Base-by-base conservation (phyloP, 208 protist genomes). In the Trypanosoma cruzi region DNA sequence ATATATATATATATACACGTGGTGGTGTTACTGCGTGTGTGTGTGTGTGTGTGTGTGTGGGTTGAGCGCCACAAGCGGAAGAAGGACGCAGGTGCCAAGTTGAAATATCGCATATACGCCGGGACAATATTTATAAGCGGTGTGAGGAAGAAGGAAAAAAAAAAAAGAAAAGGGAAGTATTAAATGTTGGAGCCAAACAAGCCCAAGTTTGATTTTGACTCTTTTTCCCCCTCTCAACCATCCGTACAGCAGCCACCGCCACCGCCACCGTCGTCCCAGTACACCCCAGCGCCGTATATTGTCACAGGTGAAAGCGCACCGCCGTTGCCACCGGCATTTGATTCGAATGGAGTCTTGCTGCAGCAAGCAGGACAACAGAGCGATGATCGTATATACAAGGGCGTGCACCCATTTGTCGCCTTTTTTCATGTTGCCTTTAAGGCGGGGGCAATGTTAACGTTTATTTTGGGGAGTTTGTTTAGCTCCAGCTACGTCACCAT, bases 361-460 rank as follows among this genome's bases (percentile, higher is more conserved):
- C 55, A 59, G 64, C 54, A 5, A 24, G 6, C 48, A 71, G 29
- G 2, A 18, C 50, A 29, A 50, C 71, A 67, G 50, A 20, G 44
- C 20, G 57, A 82, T 55, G 63, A 73, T 4, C 70, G 75, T 36
- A 63, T 84, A 24, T 97, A 96, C 80, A 88, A 87, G 73, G 92
- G 92, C 22, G 81, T 74, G 2, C 92, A 97, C 69, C 89, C 89
- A 28, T 79, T 95, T 56, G 87, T 84, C 18, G 91, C 92, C 4
- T 60, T 92, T 18, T 96, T 96, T 75, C 95, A 98, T 64, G 71
- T 96, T 4, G 18, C 71, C 46, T 98, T 98, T 80, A 97, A 97
- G 73, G 44, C 82, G 4, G 72, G 58, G 5, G 92, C 92, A 6
- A 40, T 97, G 14, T 62, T 97, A 5, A 76, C 79, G 40, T 98